A percentile compares a stretch with the other conserved stretches of the same genome.
These are phyloP conservation scores for Adansonia gregorii DNA, from an alignment of 441 rosid species.

Conservation along the genomic window DNA sequence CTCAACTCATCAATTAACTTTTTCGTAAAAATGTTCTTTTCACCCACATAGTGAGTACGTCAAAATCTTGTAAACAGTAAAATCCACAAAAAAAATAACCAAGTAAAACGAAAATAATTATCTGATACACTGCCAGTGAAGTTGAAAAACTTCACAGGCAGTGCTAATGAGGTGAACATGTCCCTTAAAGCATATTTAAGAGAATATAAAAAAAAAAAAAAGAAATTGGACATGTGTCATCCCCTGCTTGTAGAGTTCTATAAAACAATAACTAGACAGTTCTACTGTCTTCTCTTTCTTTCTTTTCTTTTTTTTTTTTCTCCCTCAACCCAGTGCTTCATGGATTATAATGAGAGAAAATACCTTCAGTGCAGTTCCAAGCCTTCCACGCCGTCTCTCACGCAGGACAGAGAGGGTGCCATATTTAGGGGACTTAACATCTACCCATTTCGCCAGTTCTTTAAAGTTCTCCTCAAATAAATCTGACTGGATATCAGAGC, in stretches of 20 bases:
- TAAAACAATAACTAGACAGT: too few relatives aligned
- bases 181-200: too few relatives aligned
- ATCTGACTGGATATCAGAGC: conserved; percentile 49
- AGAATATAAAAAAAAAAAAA: too few relatives aligned
- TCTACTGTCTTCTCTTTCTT: too few relatives aligned
- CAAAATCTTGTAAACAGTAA: background rate
- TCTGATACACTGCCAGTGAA: too few relatives aligned
- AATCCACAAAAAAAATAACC: background rate
- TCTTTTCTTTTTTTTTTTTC: too few relatives aligned
- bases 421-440: conserved; percentile 75
- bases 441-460: conserved; percentile 90
- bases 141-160: too few relatives aligned
- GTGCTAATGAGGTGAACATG: too few relatives aligned
- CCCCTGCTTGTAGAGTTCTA: too few relatives aligned
- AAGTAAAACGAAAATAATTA: background rate
- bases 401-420: conserved; percentile 71
- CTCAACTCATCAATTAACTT: background rate
- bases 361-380: conserved; percentile 93
- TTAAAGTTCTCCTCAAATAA: conserved; percentile 75
- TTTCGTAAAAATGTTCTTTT: background rate
- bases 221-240: too few relatives aligned
- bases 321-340: background rate
- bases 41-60: background rate
- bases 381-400: conserved; percentile 72
- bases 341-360: conserved; percentile 4